A percentile compares a stretch with the other conserved stretches of the same genome.
Conservation (phyloP, 305 asterid species). For the Plantago coronopus region DNA sequence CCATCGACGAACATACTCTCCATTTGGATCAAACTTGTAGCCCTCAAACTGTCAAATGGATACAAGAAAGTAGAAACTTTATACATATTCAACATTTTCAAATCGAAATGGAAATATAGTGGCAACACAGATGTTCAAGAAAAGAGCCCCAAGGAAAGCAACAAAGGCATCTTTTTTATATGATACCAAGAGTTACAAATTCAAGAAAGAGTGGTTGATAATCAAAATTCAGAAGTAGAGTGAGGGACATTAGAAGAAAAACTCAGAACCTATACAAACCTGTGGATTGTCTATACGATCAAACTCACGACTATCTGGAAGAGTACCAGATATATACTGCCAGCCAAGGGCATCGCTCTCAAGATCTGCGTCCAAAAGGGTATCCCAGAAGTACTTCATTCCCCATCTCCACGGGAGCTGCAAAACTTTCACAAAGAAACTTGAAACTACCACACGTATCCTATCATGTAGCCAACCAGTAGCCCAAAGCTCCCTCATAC, state of each 20-base stretch:
- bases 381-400: constrained; percentile 97
- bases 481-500: constrained; percentile 98
- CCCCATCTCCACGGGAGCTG: constrained; percentile 99
- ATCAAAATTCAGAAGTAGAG: too few species aligned
- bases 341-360: constrained; percentile 98
- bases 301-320: constrained; percentile 83
- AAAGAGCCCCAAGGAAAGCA: too few species aligned
- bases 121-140: too few species aligned
- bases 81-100: not conserved
- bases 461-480: constrained; percentile 95
- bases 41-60: constrained; percentile 63
- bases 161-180: too few species aligned
- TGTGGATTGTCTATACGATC: constrained; percentile 92
- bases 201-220: too few species aligned
- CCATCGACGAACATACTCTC: constrained; percentile 95
- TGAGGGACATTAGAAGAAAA: not conserved
- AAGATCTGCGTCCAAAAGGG: constrained; percentile 87
- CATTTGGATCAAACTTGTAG: constrained; percentile 80
- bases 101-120: too few species aligned
- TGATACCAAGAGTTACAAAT: too few species aligned
- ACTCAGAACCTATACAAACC: constrained; percentile 35
- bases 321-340: constrained; percentile 86
- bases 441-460: constrained; percentile 86
- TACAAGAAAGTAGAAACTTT: constrained; percentile 5
- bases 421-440: constrained; percentile 92